Evolutionary conservation across 805 yeast genomes (phyloP).

Genomic region (Metschnikowia picachoensis): DNA sequence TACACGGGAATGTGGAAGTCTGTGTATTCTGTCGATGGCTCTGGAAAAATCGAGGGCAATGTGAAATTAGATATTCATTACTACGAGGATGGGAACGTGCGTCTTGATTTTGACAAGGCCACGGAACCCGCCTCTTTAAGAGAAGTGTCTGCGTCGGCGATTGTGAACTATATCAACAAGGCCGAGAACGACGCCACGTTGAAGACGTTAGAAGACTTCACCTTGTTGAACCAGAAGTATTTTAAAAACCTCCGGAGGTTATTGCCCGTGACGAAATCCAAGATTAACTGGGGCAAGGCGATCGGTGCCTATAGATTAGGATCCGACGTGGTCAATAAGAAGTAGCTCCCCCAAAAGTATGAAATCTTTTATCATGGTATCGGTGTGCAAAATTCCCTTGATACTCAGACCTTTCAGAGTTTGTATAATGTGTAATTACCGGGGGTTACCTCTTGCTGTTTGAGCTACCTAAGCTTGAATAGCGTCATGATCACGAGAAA

Average conservation of each 20-base stretch:
- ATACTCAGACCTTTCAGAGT: no score
- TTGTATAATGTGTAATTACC: no score
- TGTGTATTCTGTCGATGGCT: constrained; percentile 43
- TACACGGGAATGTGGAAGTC: constrained; percentile 91
- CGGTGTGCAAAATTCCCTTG: no score
- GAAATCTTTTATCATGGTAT: background rate
- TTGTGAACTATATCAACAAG: constrained; percentile 46
- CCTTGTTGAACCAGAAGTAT: constrained; percentile 68
- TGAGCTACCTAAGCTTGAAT: constrained; percentile 27
- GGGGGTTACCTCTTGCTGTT: no score
- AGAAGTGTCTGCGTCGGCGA: constrained; percentile 22
- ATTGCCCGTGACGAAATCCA: constrained; percentile 86
- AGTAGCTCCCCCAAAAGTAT: constrained; percentile 1
- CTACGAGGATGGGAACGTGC: constrained; percentile 93
- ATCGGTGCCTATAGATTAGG: constrained; percentile 88
- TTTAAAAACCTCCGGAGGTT: constrained; percentile 87
- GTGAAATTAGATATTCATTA: constrained; percentile 78
- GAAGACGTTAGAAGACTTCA: constrained; percentile 57
- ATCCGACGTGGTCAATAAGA: constrained; percentile 56
- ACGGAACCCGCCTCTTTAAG: constrained; percentile 21
- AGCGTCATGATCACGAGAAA: constrained; percentile 39
- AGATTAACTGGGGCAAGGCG: constrained; percentile 92
- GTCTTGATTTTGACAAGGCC: constrained; percentile 49
- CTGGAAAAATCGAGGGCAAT: constrained; percentile 44
- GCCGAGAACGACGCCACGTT: constrained; percentile 61